Base-by-base conservation (phyloP, 2,329 filamentous ascomycete genomes). In the Diaporthe vexans region DNA sequence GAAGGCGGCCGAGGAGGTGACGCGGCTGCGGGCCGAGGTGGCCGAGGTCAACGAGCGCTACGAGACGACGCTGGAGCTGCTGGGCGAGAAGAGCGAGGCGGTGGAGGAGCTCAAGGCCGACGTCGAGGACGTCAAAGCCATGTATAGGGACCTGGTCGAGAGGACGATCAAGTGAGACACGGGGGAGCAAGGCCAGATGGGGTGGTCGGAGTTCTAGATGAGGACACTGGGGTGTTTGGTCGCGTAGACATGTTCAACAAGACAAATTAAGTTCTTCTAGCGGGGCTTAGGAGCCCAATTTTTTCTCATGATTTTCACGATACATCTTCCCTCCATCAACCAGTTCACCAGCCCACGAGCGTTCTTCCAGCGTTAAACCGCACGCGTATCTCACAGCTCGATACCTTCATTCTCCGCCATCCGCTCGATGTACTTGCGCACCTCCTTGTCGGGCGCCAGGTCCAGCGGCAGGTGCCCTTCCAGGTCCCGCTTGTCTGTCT, bases 31-130 rank as follows among this genome's bases (percentile, higher is more conserved):
- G 82, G 85, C 84, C 59, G 90, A 95, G 78, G 86, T 98, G 67
- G 85, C 84, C 37, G 90, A 91, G 56, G 86, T 98, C 77, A 92
- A 94, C 79, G 87, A 91, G 76, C 89, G 96, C 79, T 98, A 98
- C 81, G 92, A 97, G 81, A 97, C 95, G 19, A 97, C 95, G 75
- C 87, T 99, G 71, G 95, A 98, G 85, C 93, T 98, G 91, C 85
- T 99, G 73, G 97, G 97, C 1, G 97, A 99, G 89, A 98, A 98
- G 90, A 98, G 95, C 83, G 97, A 99, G 87, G 86, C 93, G 80
- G 95, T 98, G 2, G 95, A 98, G 81, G 97, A 99, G 87, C 86
- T 99, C 78, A 91, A 89, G 82, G 93, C 94, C 17, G 97, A 98
- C 86, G 94, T 99, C 71, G 88, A 92, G 77, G 97, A 99, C 86